phyloP scores from a whole-genome alignment of 768 basidiomycete species.

The Phaeotremella skinneri region DNA sequence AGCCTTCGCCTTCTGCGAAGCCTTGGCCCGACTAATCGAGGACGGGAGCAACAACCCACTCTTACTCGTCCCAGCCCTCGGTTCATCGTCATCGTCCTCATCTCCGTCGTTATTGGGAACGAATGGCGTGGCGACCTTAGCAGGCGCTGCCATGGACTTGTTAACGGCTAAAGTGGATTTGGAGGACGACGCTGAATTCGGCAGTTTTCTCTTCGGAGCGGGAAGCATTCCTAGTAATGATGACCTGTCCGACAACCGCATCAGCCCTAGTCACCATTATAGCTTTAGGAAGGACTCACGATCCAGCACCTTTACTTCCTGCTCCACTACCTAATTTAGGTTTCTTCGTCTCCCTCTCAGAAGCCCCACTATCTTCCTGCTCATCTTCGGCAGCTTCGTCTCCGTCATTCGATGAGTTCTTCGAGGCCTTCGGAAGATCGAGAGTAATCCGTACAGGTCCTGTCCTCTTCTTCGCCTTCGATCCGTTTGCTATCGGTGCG shows the following conservation, averaged over 20 bases:
- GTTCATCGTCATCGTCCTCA: slow-evolving; percentile 25
- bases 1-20: slow-evolving; percentile 23
- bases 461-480: slow-evolving; percentile 18
- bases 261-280: background rate
- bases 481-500: background rate
- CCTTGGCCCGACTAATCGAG: slow-evolving; percentile 18
- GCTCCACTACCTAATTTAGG: slow-evolving; percentile 13
- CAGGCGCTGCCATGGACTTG: slow-evolving; percentile 28
- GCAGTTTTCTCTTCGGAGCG: slow-evolving; percentile 47
- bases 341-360: slow-evolving; percentile 16
- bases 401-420: background rate
- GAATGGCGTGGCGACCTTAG: background rate
- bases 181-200: slow-evolving; percentile 8
- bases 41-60: slow-evolving; percentile 30
- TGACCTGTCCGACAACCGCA: slow-evolving; percentile 21
- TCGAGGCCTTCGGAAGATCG: slow-evolving; percentile 33
- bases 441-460: slow-evolving; percentile 44
- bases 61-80: background rate
- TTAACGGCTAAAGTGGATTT: slow-evolving; percentile 27
- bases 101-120: slow-evolving; percentile 7
- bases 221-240: slow-evolving; percentile 47
- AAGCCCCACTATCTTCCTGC: slow-evolving; percentile 10
- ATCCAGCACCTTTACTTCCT: slow-evolving; percentile 22
- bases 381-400: slow-evolving; percentile 1
- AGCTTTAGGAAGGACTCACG: background rate